phyloP scores from a whole-genome alignment of 1,284 basidiomycete species.

The Tilletia walkeri region DNA sequence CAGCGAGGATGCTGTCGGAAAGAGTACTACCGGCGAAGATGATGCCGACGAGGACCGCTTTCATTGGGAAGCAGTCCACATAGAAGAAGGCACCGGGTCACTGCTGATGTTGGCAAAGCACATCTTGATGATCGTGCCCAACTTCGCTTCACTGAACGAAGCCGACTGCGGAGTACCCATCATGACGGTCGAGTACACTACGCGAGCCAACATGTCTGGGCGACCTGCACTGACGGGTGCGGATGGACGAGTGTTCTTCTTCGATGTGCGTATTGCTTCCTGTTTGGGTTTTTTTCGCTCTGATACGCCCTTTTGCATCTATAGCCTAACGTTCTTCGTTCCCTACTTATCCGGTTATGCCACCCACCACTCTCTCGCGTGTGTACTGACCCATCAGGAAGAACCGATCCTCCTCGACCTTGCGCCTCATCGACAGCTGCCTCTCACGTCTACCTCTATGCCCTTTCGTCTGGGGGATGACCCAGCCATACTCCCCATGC shows the following conservation, averaged over 20 bases:
- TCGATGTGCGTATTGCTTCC: background rate
- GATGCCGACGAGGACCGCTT: too few relatives aligned
- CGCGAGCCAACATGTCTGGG: background rate
- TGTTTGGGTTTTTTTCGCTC: too few relatives aligned
- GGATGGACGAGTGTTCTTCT: background rate
- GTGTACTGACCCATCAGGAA: background rate
- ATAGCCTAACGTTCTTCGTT: too few relatives aligned
- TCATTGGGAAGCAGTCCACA: slow-evolving; percentile 1
- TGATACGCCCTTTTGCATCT: too few relatives aligned
- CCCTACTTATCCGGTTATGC: too few relatives aligned
- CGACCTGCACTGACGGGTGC: background rate
- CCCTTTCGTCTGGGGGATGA: slow-evolving; percentile 4
- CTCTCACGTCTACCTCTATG: background rate
- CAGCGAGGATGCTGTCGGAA: too few relatives aligned
- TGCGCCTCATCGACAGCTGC: background rate
- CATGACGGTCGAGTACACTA: background rate
- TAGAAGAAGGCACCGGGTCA: background rate
- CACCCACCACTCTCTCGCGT: background rate
- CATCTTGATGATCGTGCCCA: background rate
- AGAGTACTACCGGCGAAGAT: too few relatives aligned
- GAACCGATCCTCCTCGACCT: background rate
- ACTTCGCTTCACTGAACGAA: slow-evolving; percentile 2
- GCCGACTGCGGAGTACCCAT: background rate
- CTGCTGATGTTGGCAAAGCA: background rate
- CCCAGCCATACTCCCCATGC: background rate